A percentile compares a stretch with the other conserved stretches of the same genome.
phyloP scores from a whole-genome alignment of 2,329 filamentous ascomycete species.

The Alternaria sp. region DNA sequence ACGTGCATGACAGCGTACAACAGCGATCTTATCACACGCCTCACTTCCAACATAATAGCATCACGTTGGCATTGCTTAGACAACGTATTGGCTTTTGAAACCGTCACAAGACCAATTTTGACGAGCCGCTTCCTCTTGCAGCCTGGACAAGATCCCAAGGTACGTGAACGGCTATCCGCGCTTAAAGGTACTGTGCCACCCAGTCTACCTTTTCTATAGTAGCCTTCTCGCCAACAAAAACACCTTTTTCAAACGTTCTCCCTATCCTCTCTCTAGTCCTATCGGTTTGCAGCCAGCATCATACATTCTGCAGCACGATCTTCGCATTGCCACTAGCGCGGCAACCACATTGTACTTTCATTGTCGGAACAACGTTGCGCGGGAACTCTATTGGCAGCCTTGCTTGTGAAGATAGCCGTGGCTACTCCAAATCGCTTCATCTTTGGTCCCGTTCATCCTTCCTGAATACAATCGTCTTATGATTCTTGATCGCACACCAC shows the following conservation, averaged over 20 bases:
- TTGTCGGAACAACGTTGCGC: not conserved
- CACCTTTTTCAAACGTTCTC: not conserved
- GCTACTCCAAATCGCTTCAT: not conserved
- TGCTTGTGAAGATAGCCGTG: not conserved
- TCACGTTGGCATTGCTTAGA: not conserved
- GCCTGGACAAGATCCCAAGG: not conserved
- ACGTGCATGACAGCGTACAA: conserved; percentile 18
- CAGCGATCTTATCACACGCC: conserved; percentile 29
- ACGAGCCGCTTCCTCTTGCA: not conserved
- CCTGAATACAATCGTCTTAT: not conserved
- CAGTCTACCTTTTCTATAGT: not conserved
- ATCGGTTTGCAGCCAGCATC: not conserved
- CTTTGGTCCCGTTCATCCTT: not conserved
- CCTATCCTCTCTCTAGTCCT: not conserved
- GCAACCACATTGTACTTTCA: not conserved
- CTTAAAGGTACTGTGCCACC: not conserved
- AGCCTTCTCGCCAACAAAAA: not conserved
- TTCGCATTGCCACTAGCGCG: not conserved
- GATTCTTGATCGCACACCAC: not conserved
- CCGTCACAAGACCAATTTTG: conserved; percentile 2
- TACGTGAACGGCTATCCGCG: conserved; percentile 7
- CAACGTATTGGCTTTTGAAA: not conserved
- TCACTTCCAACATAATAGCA: conserved; percentile 18
- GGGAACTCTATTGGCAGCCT: not conserved
- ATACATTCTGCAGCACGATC: not conserved